phyloP scores from a whole-genome alignment of 305 asterid species.

The Rubia peregrina region DNA sequence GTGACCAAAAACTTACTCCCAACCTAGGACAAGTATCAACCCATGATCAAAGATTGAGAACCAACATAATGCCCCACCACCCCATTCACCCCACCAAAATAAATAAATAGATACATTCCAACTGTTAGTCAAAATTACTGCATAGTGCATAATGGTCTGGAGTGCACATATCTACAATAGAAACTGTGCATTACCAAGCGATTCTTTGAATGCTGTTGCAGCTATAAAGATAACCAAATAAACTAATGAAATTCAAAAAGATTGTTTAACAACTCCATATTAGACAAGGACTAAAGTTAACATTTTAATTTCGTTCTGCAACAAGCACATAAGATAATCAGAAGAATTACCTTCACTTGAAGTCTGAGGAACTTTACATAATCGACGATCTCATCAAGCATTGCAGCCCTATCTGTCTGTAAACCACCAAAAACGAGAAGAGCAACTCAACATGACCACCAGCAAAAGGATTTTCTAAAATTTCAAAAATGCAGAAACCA shows the following conservation, averaged over 20 bases:
- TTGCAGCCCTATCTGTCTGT: conserved; percentile 97
- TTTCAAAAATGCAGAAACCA: neutral
- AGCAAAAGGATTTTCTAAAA: neutral
- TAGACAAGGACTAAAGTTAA: neutral
- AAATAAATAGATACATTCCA: neutral
- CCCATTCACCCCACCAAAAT: neutral
- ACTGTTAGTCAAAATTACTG: neutral
- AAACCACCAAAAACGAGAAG: conserved; percentile 1
- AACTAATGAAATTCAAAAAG: neutral
- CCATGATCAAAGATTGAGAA: conserved; percentile 13
- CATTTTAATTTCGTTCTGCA: conserved; percentile 2
- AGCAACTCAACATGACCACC: neutral
- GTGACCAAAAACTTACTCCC: conserved; percentile 1
- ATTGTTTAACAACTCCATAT: neutral
- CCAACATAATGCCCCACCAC: neutral
- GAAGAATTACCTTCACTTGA: conserved; percentile 75
- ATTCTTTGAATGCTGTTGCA: neutral
- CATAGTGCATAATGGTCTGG: neutral
- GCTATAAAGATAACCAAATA: neutral
- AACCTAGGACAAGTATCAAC: conserved; percentile 3
- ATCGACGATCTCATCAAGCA: conserved; percentile 97
- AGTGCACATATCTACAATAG: neutral
- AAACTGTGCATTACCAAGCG: neutral
- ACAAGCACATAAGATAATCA: neutral
- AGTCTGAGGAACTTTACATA: conserved; percentile 93